Percentiles rank a stretch among this genome's conserved stretches.
phyloP scores from a whole-genome alignment of 352 stramenopile genomes.

The Phytopythium montanum region DNA sequence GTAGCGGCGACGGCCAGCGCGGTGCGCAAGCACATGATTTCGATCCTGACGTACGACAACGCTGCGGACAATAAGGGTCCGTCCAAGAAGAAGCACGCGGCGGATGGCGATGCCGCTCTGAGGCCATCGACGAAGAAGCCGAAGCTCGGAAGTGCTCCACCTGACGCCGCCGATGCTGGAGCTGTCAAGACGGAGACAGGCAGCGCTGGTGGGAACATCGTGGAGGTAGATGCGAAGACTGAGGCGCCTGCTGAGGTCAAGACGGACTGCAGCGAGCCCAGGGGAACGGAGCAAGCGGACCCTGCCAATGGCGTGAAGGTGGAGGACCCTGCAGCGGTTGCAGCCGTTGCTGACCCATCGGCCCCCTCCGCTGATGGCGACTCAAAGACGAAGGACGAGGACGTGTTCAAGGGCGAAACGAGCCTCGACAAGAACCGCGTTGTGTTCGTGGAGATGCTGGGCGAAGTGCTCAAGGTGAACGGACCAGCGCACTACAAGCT shows the following conservation, averaged over 20 bases:
- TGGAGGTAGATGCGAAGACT: constrained; percentile 12
- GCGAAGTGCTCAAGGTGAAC: constrained; percentile 44
- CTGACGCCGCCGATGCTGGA: neutral
- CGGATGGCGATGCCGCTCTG: constrained; percentile 11
- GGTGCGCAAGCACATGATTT: constrained; percentile 77
- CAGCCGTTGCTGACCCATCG: constrained; percentile 8
- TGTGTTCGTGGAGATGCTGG: constrained; percentile 68
- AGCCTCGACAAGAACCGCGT: constrained; percentile 52
- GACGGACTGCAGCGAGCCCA: constrained; percentile 5
- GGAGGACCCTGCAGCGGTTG: neutral
- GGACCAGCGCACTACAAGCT: constrained; percentile 33
- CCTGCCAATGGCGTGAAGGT: neutral
- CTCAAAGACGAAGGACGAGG: constrained; percentile 13
- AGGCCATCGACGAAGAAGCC: constrained; percentile 37
- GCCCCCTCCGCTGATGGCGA: constrained; percentile 8
- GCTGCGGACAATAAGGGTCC: constrained; percentile 13
- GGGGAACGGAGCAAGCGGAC: neutral
- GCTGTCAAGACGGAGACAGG: neutral
- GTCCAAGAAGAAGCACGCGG: constrained; percentile 33
- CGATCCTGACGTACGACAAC: constrained; percentile 53
- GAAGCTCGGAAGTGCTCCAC: constrained; percentile 31
- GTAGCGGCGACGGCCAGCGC: constrained; percentile 68
- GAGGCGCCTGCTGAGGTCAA: constrained; percentile 9
- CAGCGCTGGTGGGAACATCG: constrained; percentile 7
- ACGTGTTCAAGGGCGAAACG: constrained; percentile 31